phyloP scores from a whole-genome alignment of 2,329 filamentous ascomycete species.

The Trichoderma asperellum region DNA sequence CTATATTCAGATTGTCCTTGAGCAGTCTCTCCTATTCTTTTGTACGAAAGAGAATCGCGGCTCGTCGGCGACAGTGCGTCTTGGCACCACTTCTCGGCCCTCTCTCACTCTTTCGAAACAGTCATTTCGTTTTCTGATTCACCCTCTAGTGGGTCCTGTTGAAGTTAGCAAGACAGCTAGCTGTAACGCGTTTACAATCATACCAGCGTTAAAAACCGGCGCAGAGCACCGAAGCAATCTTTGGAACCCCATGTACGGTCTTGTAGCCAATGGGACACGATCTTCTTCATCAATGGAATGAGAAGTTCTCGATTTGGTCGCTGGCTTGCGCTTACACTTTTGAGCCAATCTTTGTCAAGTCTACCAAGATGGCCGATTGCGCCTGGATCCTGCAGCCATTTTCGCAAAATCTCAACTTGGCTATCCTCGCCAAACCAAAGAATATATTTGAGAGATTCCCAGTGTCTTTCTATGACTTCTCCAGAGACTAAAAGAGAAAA shows the following conservation, averaged over 20 bases:
- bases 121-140: not conserved
- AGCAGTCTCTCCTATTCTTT: not conserved
- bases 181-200: not conserved
- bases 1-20: not conserved
- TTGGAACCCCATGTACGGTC: not conserved
- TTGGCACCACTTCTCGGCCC: not conserved
- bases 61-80: not conserved
- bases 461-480: not conserved
- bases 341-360: conserved; percentile 2
- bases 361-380: not conserved
- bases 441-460: not conserved
- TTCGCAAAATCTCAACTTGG: not conserved
- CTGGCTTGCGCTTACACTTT: not conserved
- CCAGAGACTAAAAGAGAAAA: not conserved
- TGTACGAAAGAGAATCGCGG: not conserved
- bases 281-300: not conserved
- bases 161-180: not conserved
- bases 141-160: not conserved
- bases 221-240: conserved; percentile 1
- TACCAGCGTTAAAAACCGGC: not conserved
- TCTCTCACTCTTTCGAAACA: not conserved
- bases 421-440: not conserved
- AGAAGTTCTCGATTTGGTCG: not conserved
- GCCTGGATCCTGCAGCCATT: not conserved
- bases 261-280: not conserved